These are phyloP conservation scores for Syzygium aqueum DNA, from an alignment of 345 rosid species.

Conservation along the genomic window DNA sequence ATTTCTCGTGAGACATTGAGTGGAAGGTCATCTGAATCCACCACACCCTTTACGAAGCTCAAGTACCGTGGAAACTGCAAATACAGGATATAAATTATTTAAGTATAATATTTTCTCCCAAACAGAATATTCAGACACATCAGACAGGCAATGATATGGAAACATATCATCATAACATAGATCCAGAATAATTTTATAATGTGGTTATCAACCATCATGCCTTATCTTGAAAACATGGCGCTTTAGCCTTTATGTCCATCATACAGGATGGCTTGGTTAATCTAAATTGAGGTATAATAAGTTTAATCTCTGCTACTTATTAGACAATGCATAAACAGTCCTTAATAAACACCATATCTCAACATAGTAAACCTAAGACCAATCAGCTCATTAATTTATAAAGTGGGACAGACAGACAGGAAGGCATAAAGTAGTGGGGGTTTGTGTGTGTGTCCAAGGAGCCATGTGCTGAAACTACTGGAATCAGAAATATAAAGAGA, in stretches of 20 bases:
- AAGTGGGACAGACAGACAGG: neutral
- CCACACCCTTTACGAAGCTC: slow-evolving; percentile 96
- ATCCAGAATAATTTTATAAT: neutral
- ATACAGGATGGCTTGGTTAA: neutral
- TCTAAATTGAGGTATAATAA: neutral
- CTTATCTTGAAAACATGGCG: neutral
- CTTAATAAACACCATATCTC: neutral
- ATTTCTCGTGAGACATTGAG: slow-evolving; percentile 95
- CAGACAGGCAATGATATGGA: neutral
- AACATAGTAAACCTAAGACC: neutral
- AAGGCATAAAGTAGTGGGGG: neutral
- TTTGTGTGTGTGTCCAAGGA: neutral
- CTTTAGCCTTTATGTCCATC: neutral
- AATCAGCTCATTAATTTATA: neutral
- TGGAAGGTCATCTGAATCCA: slow-evolving; percentile 95
- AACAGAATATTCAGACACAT: neutral
- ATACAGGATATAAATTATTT: neutral
- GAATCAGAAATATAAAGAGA: neutral
- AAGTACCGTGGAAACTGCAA: slow-evolving; percentile 90
- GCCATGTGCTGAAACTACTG: neutral
- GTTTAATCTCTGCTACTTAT: neutral
- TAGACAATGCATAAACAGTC: neutral
- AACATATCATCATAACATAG: neutral
- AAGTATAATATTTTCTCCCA: neutral
- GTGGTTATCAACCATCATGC: neutral